These are phyloP conservation scores for Rhodosporidiobolus sp. DNA, from an alignment of 768 basidiomycete species.

Conservation along the genomic window DNA sequence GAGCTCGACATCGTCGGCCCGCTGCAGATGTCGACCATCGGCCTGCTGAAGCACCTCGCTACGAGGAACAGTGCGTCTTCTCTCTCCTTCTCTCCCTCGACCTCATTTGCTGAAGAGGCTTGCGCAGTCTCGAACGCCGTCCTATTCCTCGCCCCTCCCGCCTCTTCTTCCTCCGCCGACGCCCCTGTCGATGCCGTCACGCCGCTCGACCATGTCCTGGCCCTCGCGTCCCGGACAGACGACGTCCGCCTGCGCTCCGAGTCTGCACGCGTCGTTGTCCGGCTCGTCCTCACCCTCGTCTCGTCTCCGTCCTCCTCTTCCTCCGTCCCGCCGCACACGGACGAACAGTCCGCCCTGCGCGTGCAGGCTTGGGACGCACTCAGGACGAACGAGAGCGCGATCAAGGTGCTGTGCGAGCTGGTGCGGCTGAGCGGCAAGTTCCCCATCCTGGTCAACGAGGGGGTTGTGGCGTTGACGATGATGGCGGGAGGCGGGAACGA, in stretches of 20 bases:
- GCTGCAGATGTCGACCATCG: slow-evolving; percentile 82
- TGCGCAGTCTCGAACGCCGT: slow-evolving; percentile 51
- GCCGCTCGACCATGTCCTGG: slow-evolving; percentile 67
- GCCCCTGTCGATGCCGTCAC: background rate
- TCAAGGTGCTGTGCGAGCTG: slow-evolving; percentile 65
- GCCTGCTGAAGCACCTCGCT: slow-evolving; percentile 83
- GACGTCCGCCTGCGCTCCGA: slow-evolving; percentile 81
- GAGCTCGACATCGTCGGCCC: slow-evolving; percentile 76
- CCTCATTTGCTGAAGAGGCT: background rate
- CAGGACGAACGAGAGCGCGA: slow-evolving; percentile 58
- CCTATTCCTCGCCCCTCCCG: slow-evolving; percentile 54
- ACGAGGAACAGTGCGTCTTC: slow-evolving; percentile 61
- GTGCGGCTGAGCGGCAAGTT: slow-evolving; percentile 74
- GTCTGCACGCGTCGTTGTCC: slow-evolving; percentile 81
- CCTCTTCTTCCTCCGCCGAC: background rate
- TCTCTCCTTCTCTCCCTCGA: background rate
- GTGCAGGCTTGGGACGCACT: slow-evolving; percentile 30
- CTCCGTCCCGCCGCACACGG: background rate
- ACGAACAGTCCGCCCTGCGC: background rate
- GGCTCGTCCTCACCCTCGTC: slow-evolving; percentile 49
- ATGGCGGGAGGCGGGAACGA: slow-evolving; percentile 60
- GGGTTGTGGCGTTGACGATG: slow-evolving; percentile 74
- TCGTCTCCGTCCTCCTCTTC: background rate
- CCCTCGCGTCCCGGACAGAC: slow-evolving; percentile 72
- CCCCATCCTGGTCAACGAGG: slow-evolving; percentile 83